Base-by-base conservation (phyloP, 192 early-diverging fungal species). In the Podila clonocystis region DNA sequence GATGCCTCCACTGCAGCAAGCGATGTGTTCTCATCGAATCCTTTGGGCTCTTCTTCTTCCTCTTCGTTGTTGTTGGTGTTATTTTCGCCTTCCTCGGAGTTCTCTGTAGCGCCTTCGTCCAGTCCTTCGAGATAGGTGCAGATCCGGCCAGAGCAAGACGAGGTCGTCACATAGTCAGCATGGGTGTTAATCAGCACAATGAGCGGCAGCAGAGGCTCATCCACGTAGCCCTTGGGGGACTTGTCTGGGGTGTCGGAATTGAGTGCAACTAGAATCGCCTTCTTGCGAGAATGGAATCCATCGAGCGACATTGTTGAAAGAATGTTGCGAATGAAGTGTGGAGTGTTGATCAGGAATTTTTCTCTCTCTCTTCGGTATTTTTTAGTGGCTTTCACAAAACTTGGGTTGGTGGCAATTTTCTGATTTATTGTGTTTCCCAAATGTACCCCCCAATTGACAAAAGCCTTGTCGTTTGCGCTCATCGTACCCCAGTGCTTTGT, bases 201-300 rank as follows among this genome's bases (percentile, higher is more conserved):
- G 13, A 89, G 59, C 13, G 82, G 82, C 19, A 85, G 41, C 41
- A 89, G 84, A 9, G 88, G 83, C 38, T 72, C 86, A 67, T 89
- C 88, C 34, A 89, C 80, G 58, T 77, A 83, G 8, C 86, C 88
- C 68, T 89, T 89, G 29, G 88, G 86, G 5, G 85, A 86, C 63
- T 86, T 89, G 75, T 89, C 88, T 5, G 72, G 63, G 9, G 68
- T 75, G 65, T 76, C 58, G 29, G 82, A 79, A 68, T 83, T 76
- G 19, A 87, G 34, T 22, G 73, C 77, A 26, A 82, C 50, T 24
- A 87, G 69, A 55, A 87, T 83, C n/a, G 67, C 60, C 65, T 70
- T 72, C 34, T 83, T 83, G 63, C 82, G 70, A 20, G 70, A 7
- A 1, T 65, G 33, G 61, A 83, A 83, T 63, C 82, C 82, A 61